Evolutionary conservation across 2,329 filamentous ascomycete species (phyloP).

Genomic region (Leptographium radiaticola): DNA sequence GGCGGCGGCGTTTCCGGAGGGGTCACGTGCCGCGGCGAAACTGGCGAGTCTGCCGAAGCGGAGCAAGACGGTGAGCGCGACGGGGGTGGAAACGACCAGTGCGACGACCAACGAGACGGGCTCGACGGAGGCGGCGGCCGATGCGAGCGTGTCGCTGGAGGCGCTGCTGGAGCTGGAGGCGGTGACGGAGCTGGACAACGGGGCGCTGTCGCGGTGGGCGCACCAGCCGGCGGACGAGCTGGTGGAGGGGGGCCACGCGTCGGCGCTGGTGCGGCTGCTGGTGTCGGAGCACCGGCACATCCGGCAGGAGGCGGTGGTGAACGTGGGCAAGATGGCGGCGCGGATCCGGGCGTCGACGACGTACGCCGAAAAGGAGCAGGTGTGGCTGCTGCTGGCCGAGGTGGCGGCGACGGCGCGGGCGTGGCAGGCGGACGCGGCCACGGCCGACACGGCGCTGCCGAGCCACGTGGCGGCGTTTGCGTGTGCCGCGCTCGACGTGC

Average conservation of each 20-base stretch:
- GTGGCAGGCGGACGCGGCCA: conserved; percentile 29
- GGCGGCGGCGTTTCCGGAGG: conserved; percentile 21
- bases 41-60: conserved; percentile 3
- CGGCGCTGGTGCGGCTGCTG: conserved; percentile 59
- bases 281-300: conserved; percentile 64
- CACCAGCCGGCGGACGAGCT: conserved; percentile 67
- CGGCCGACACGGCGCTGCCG: conserved; percentile 38
- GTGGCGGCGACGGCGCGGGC: conserved; percentile 57
- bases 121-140: neutral
- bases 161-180: conserved; percentile 38
- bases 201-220: conserved; percentile 50
- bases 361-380: conserved; percentile 62
- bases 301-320: conserved; percentile 62
- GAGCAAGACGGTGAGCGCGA: neutral
- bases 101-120: neutral
- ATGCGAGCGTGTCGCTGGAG: conserved; percentile 25
- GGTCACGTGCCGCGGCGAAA: conserved; percentile 16
- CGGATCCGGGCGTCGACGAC: conserved; percentile 53
- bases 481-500: conserved; percentile 52
- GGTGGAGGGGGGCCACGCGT: conserved; percentile 62
- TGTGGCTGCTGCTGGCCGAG: conserved; percentile 71
- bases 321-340: conserved; percentile 50
- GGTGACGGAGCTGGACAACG: conserved; percentile 33
- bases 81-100: neutral
- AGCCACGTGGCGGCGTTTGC: conserved; percentile 68